Base-by-base conservation (phyloP, 1,284 basidiomycete genomes). In the Lentinula novae-zelandiae region DNA sequence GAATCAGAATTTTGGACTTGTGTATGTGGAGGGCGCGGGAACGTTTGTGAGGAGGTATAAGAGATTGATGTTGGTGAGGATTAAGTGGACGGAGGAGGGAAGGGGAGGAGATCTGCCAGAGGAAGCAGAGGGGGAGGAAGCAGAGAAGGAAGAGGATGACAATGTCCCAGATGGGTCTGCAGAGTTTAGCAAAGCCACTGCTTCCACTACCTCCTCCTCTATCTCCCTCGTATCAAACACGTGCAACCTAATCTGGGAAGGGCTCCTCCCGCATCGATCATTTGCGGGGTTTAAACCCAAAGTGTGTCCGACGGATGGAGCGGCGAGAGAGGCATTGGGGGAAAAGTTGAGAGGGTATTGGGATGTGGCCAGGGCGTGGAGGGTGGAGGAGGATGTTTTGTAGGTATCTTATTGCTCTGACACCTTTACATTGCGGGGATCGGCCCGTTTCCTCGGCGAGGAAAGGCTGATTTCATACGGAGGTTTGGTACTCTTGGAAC, bases 241-340 rank as follows among this genome's bases (percentile, higher is more conserved):
- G 63, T 99, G 96, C 73, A 89, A 88, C 69, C 73, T 97, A 53
- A 86, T 99, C 5, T 99, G 96, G 92, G 93, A 97, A 72, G 96
- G 97, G 10, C 85, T 89, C 56, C 73, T 97, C 53, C 82, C 93
- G 44, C 94, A 98, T 65, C 80, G 94, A 39, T 79, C 84, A 40
- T 98, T 96, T 73, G 87, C 78, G 68, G 81, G 80, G 56, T 96
- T 97, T 76, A 90, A 89, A 69, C 87, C 90, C 39, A 89, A 88
- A 75, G 89, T 86, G 62, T 95, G 91, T 66, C 93, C 94, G 53
- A 92, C 89, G 5, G 96, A 99, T 73, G 75, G 81, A 22, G 80
- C 86, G 52, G 96, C 93, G 6, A 93, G 93, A 75, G 94, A 97
- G 68, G 80, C 85, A 56, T 78, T 98, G 40, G 95, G 95, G 0